Evolutionary conservation across 2,329 filamentous ascomycete genomes (phyloP), one percentile per base, ranked within the genome.

Genomic region (Ceratocystis cacaofunesta): DNA sequence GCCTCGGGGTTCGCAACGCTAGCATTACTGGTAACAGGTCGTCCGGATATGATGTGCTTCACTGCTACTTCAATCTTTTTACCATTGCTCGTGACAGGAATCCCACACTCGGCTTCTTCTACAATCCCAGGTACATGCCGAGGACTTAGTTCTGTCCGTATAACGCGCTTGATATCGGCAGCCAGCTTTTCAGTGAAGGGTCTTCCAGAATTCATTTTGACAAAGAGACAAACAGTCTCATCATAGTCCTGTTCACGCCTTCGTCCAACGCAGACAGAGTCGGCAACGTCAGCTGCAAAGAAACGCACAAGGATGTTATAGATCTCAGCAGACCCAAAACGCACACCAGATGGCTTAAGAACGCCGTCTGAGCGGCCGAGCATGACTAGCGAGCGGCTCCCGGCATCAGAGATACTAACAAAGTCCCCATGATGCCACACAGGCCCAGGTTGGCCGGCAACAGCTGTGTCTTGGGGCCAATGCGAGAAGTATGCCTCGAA

Each of bases 51-150:
- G 57, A 97, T 96, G 76, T 96, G 92, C 79, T 97, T 97, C 5
- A 97, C 92, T 0, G 90, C 90, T 61, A 95, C 91, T 74, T 99
- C 92, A 67, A 99, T 90, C 76, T 97, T 99, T 79, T 99, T 99
- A 64, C 92, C 92, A 72, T 99, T 99, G 1, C 86, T 86, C 17
- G 94, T 97, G 70, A 92, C 86, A 0, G 92, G 94, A 19, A 99
- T 94, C 46, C 92, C 91, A 0, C 86, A 79, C 19, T 36, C 7
- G 1, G 76, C 85, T 73, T 89, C 85, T 69, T 92, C 89, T 19
- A 97, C 80, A 0, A 96, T 78, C 0, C 85, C 87, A 0, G 92
- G 92, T 0, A 97, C 91, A 77, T 99, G 94, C 64, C 94, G 82
- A 3, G 90, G 88, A 70, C 90, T 96, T 67, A 97, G 77, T 74